Conservation (phyloP, 345 rosid species). For the Heritiera fomes region DNA sequence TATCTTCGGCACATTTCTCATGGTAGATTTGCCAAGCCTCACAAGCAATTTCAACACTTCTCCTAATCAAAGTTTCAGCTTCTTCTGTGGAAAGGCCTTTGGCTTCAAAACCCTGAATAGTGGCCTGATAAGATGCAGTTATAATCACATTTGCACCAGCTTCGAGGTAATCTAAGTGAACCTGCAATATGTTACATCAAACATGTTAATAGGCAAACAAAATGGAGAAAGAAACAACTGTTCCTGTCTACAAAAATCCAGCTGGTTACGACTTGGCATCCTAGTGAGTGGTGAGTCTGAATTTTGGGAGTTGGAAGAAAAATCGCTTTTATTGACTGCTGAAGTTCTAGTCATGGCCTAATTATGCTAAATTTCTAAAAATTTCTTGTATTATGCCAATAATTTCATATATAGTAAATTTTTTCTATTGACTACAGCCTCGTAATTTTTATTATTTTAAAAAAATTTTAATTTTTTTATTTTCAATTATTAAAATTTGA, state of each 20-base stretch:
- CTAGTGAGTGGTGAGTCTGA: neutral
- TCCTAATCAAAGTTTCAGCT: constrained; percentile 60
- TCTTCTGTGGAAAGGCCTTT: constrained; percentile 68
- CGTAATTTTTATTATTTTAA: no score
- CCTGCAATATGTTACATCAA: constrained; percentile 41
- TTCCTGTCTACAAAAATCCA: neutral
- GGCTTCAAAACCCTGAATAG: constrained; percentile 85
- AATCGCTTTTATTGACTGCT: neutral
- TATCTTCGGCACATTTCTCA: constrained; percentile 55
- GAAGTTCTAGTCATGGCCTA: neutral
- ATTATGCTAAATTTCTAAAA: neutral
- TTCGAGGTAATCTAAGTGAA: constrained; percentile 86
- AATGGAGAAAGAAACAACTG: no score
- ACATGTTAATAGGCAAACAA: neutral
- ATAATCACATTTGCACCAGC: constrained; percentile 80
- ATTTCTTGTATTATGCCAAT: no score
- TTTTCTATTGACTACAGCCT: no score
- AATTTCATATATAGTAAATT: no score
- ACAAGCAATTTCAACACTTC: constrained; percentile 78
- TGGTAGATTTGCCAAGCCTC: constrained; percentile 76
- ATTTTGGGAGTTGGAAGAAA: neutral
- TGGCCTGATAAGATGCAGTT: constrained; percentile 96
- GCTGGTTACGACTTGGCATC: neutral
- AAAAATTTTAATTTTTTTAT: no score
- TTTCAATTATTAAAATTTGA: no score